Percentiles rank a stretch among this genome's conserved stretches.
phyloP scores from a whole-genome alignment of 1,284 basidiomycete species.

The Cutaneotrichosporon sp. region DNA sequence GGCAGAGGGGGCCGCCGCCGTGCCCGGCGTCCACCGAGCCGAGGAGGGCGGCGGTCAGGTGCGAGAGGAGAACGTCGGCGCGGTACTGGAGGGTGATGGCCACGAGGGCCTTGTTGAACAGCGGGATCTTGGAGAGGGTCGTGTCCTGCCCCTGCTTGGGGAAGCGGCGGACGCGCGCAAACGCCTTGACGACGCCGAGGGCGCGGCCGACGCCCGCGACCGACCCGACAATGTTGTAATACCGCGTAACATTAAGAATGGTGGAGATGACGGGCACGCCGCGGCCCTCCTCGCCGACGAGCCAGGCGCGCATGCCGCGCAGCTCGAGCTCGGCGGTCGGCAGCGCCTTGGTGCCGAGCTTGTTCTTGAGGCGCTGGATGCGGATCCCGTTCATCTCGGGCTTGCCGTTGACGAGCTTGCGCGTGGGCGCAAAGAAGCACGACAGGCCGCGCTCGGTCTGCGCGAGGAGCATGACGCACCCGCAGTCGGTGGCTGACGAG shows the following conservation, averaged over 20 bases:
- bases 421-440: constrained; percentile 61
- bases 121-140: constrained; percentile 55
- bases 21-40: constrained; percentile 63
- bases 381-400: constrained; percentile 65
- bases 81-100: constrained; percentile 64
- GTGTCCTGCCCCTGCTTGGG: constrained; percentile 58
- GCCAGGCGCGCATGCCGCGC: constrained; percentile 64
- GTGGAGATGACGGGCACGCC: constrained; percentile 71
- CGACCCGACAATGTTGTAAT: constrained; percentile 60
- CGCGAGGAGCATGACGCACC: constrained; percentile 21
- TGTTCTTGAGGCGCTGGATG: constrained; percentile 74
- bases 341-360: constrained; percentile 72
- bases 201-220: constrained; percentile 63
- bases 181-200: constrained; percentile 65
- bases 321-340: constrained; percentile 77
- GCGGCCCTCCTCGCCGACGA: constrained; percentile 63
- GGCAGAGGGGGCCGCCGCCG: constrained; percentile 44
- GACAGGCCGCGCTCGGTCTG: constrained; percentile 59
- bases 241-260: constrained; percentile 73
- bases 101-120: constrained; percentile 64
- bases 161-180: constrained; percentile 60
- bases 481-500: constrained; percentile 70
- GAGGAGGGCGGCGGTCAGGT: constrained; percentile 63
- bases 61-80: constrained; percentile 63
- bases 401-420: constrained; percentile 50